Evolutionary conservation across 192 early-diverging fungal species (phyloP).

Genomic region (Umbelopsis ramanniana): DNA sequence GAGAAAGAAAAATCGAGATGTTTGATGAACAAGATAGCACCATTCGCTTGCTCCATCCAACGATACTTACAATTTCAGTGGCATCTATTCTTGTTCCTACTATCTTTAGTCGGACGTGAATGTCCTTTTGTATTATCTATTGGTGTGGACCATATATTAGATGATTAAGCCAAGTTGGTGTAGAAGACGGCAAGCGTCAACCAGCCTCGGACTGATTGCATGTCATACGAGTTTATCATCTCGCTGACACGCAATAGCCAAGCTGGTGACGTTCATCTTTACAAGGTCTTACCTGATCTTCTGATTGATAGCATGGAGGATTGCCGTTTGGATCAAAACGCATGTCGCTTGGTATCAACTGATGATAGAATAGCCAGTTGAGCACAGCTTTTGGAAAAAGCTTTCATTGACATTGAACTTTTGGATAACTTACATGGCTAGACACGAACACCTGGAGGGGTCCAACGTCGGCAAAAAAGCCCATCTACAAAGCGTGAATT

Average conservation of each 20-base stretch:
- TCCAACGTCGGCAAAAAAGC: conserved; percentile 94
- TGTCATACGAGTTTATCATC: too few relatives aligned
- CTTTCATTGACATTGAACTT: background rate
- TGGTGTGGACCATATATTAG: background rate
- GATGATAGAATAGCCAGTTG: background rate
- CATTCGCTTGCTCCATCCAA: conserved; percentile 18
- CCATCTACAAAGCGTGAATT: conserved; percentile 61
- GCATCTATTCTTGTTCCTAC: conserved; percentile 89
- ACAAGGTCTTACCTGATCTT: conserved; percentile 61
- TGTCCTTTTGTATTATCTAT: conserved; percentile 84
- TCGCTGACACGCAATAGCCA: background rate
- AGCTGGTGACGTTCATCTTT: background rate
- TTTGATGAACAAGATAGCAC: conserved; percentile 22
- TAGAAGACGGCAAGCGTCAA: conserved; percentile 7
- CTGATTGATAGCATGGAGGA: conserved; percentile 80
- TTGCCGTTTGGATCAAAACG: conserved; percentile 89
- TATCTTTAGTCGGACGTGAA: conserved; percentile 85
- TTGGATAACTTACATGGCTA: conserved; percentile 56
- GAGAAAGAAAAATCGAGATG: conserved; percentile 5
- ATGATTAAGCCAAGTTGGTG: background rate
- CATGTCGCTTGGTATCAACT: conserved; percentile 89
- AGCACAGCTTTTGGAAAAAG: background rate
- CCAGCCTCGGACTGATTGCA: background rate
- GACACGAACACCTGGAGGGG: conserved; percentile 93
- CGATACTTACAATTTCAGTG: conserved; percentile 84